Conservation (phyloP, 2,329 filamentous ascomycete genomes). For the Nigrospora sphaerica region DNA sequence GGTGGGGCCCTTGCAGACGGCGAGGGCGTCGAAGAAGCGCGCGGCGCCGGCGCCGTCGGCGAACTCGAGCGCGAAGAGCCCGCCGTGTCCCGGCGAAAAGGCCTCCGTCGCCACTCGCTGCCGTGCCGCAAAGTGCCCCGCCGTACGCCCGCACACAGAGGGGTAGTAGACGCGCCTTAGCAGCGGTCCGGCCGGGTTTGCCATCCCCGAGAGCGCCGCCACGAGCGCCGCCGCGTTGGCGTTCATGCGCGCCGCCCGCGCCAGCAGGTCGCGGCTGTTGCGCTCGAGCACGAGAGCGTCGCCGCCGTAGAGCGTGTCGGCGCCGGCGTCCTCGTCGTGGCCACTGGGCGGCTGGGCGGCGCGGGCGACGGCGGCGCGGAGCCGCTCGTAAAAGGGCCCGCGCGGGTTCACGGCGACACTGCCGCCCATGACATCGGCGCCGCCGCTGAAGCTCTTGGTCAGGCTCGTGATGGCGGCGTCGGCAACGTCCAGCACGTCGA, state of each 20-base stretch:
- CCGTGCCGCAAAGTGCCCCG: no score
- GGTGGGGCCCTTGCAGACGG: constrained; percentile 89
- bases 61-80: constrained; percentile 80
- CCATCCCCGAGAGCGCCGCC: not conserved
- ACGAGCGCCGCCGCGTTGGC: constrained; percentile 54
- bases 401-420: constrained; percentile 35
- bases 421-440: constrained; percentile 72
- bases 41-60: constrained; percentile 61
- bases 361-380: constrained; percentile 32
- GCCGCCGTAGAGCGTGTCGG: constrained; percentile 67
- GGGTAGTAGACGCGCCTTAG: no score
- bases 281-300: constrained; percentile 69
- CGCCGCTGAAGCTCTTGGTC: constrained; percentile 69
- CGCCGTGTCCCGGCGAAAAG: constrained; percentile 62
- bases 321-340: constrained; percentile 15
- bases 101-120: no score
- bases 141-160: no score
- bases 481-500: constrained; percentile 61
- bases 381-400: constrained; percentile 43
- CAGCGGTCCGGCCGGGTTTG: no score
- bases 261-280: constrained; percentile 66
- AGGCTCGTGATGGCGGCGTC: constrained; percentile 67
- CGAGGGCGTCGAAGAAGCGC: constrained; percentile 76
- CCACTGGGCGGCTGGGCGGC: constrained; percentile 32
- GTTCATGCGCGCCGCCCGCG: constrained; percentile 61